Base-by-base conservation (phyloP, 2,329 filamentous ascomycete species). In the Colletotrichum liriopes region DNA sequence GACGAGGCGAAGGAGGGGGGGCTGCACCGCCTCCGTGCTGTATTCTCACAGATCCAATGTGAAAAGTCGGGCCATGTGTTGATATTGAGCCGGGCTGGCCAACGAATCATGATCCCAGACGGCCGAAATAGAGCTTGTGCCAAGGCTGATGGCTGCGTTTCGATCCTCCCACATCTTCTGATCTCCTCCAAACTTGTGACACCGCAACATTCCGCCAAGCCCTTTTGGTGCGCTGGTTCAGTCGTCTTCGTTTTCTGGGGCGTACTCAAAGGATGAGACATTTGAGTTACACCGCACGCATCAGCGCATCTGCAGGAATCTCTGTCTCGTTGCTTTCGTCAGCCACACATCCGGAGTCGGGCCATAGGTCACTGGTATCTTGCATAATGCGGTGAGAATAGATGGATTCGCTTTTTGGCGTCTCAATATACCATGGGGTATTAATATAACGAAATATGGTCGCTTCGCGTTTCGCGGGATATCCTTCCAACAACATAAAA, bases 381-480 rank as follows among this genome's bases (percentile, higher is more conserved):
- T 14, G 9, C 12, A 39, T 23, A 45, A 32, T 20, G 16, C 32
- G 39, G 23, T 41, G 12, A 12, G 32, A 51, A 39, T 14, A 43
- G 47, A 69, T 64, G 45, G 37, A 52, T 49, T 69, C 58, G 45
- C 65, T 64, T 32, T 65, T 60, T 65, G 41, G 65, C 59, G 54
- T 64, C 61, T 67, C 65, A 69, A n/a, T 60, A 45, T 64, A 51
- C 61, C 59, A 58, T 71, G 67, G 62, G 71, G 67, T 73, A 73
- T 73, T 72, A 66, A 58, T 47, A 71, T 55, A 71, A 71, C 23
- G 8, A 73, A 59, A 58, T 73, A 60, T 39, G 49, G 32, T 62
- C 55, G 67, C 71, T 73, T 58, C 67, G 67, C 71, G 29, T 55
- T 59, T n/a, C 32, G 65, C 61, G 67, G 71, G 67, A 73, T 73